phyloP scores from a whole-genome alignment of 2,329 filamentous ascomycete genomes.

The Colletotrichum sp. region DNA sequence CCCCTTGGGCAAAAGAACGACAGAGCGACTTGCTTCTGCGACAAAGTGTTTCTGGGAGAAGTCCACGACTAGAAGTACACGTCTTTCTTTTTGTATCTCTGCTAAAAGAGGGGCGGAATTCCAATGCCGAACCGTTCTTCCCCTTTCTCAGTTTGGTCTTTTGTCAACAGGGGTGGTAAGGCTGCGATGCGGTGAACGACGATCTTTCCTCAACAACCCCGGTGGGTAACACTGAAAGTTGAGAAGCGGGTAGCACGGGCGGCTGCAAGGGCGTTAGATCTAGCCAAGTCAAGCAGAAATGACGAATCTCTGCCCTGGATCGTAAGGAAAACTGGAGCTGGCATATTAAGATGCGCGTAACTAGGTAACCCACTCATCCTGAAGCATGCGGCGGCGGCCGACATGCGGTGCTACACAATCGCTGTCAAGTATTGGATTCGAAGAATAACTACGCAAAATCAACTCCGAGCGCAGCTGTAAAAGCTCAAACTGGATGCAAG shows the following conservation, averaged over 20 bases:
- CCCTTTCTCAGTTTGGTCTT: not conserved
- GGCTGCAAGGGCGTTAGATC: not conserved
- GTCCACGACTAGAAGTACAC: not conserved
- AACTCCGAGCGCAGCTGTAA: not conserved
- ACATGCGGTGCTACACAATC: not conserved
- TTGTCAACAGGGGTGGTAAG: not conserved
- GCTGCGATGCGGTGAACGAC: not conserved
- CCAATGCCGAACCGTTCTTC: not conserved
- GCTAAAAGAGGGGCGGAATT: not conserved
- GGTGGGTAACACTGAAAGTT: not conserved
- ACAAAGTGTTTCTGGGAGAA: not conserved
- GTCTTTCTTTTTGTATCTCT: not conserved
- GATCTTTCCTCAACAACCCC: not conserved
- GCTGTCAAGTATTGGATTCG: not conserved
- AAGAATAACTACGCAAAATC: not conserved
- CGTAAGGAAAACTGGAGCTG: not conserved
- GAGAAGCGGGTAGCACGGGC: not conserved
- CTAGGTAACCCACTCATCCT: not conserved
- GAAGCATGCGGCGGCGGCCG: not conserved
- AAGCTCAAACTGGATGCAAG: not conserved
- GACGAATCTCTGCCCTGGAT: not conserved
- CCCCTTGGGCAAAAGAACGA: not conserved
- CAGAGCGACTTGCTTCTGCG: not conserved
- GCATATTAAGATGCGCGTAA: not conserved
- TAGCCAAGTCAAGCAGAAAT: not conserved